Conservation (phyloP, 2,329 filamentous ascomycete species). For the Westerdykella aurantiaca region DNA sequence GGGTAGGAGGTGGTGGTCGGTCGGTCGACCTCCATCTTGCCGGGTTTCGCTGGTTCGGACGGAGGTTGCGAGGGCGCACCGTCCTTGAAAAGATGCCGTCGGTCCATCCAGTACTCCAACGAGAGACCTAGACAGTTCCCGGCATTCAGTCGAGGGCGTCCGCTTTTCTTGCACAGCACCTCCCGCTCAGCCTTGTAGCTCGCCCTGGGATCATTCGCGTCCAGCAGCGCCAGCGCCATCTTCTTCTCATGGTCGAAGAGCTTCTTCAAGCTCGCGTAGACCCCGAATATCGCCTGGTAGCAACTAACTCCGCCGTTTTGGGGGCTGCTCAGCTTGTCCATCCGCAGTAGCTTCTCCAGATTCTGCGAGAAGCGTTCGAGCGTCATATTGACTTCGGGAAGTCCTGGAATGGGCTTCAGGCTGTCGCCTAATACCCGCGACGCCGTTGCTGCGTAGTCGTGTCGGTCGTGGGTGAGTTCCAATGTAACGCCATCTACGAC, state of each 20-base stretch:
- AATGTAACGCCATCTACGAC: slow-evolving; percentile 53
- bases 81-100: slow-evolving; percentile 43
- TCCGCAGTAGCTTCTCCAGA: slow-evolving; percentile 60
- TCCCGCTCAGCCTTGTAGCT: slow-evolving; percentile 50
- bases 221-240: slow-evolving; percentile 25
- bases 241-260: slow-evolving; percentile 67
- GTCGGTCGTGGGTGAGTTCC: slow-evolving; percentile 56
- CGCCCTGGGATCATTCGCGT: slow-evolving; percentile 33
- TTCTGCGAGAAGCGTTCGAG: slow-evolving; percentile 67
- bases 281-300: slow-evolving; percentile 68
- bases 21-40: slow-evolving; percentile 33
- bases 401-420: slow-evolving; percentile 54
- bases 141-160: slow-evolving; percentile 65
- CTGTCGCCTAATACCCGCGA: slow-evolving; percentile 61
- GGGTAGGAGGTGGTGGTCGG: slow-evolving; percentile 12
- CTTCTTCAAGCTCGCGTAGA: slow-evolving; percentile 63
- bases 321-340: slow-evolving; percentile 68
- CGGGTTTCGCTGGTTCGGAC: slow-evolving; percentile 34
- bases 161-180: slow-evolving; percentile 64
- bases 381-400: slow-evolving; percentile 63
- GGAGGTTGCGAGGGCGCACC: slow-evolving; percentile 17
- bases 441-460: slow-evolving; percentile 48
- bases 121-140: slow-evolving; percentile 62
- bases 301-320: slow-evolving; percentile 57
- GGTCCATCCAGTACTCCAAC: slow-evolving; percentile 72